These are phyloP conservation scores for Mycogone perniciosa DNA, from an alignment of 2,329 filamentous ascomycete species.

Conservation along the genomic window DNA sequence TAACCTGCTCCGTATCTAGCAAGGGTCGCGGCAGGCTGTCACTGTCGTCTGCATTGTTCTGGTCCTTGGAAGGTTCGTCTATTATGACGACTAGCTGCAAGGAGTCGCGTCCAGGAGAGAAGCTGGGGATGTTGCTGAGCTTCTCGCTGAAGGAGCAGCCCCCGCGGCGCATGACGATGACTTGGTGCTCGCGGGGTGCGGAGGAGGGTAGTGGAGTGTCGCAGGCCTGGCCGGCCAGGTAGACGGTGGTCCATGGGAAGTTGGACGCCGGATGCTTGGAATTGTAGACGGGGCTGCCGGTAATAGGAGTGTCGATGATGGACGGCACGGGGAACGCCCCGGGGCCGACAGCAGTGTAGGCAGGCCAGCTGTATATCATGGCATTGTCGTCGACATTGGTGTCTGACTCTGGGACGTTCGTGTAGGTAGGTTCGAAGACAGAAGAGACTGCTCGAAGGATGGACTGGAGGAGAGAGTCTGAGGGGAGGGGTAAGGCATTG, in stretches of 20 bases:
- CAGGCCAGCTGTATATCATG: slow-evolving; percentile 45
- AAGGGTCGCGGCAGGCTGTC: slow-evolving; percentile 51
- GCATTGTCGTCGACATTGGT: slow-evolving; percentile 20
- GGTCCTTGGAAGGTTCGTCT: slow-evolving; percentile 21
- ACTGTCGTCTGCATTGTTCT: slow-evolving; percentile 40
- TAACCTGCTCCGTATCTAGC: slow-evolving; percentile 67
- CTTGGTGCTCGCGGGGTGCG: slow-evolving; percentile 54
- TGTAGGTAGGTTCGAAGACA: slow-evolving; percentile 33
- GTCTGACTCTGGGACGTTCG: slow-evolving; percentile 25
- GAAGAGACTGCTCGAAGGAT: slow-evolving; percentile 42
- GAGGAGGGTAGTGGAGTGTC: slow-evolving; percentile 46
- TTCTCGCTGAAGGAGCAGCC: slow-evolving; percentile 81
- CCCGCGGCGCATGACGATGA: slow-evolving; percentile 77
- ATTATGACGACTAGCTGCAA: slow-evolving; percentile 81
- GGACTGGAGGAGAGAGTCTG: slow-evolving; percentile 40
- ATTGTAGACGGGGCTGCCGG: slow-evolving; percentile 36
- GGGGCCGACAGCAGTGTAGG: slow-evolving; percentile 45
- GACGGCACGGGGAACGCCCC: slow-evolving; percentile 67
- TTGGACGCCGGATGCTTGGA: slow-evolving; percentile 30
- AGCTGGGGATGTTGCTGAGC: slow-evolving; percentile 75
- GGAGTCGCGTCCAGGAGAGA: slow-evolving; percentile 51
- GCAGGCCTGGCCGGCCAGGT: slow-evolving; percentile 65
- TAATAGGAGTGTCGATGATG: slow-evolving; percentile 48
- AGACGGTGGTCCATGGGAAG: slow-evolving; percentile 65
- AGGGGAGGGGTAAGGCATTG: slow-evolving; percentile 16